phyloP scores from a whole-genome alignment of 164 flowering plant species.

The Vitis riparia region DNA sequence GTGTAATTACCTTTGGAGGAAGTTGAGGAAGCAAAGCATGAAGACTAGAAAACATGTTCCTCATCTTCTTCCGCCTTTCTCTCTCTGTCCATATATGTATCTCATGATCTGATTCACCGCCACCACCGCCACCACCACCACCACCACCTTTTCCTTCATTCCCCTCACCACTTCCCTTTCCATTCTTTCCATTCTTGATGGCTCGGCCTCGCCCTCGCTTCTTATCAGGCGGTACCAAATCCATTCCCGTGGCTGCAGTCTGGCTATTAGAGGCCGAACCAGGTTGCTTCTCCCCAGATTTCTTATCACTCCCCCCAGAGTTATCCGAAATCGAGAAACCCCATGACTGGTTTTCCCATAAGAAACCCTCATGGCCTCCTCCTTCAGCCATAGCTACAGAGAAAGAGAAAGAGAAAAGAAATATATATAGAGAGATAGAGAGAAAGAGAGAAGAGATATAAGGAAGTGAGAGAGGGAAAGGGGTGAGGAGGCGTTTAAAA shows the following conservation, averaged over 20 bases:
- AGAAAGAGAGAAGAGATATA: background rate
- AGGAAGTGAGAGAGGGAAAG: background rate
- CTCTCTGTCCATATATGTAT: conserved; percentile 86
- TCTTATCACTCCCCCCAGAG: conserved; percentile 20
- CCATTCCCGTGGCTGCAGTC: conserved; percentile 2
- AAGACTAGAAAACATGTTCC: conserved; percentile 75
- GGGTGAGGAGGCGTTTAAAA: conserved; percentile 25
- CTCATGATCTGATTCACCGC: conserved; percentile 59
- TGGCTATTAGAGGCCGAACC: conserved; percentile 17
- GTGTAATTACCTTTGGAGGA: conserved; percentile 64
- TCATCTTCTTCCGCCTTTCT: conserved; percentile 95
- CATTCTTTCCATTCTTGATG: conserved; percentile 8
- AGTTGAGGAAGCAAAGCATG: conserved; percentile 91
- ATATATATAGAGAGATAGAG: conserved; percentile 11
- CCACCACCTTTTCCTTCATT: conserved; percentile 13
- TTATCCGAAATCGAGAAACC: conserved; percentile 41
- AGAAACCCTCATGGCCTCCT: conserved; percentile 18
- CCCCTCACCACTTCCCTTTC: conserved; percentile 9
- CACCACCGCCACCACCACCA: background rate
- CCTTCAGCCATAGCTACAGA: conserved; percentile 28
- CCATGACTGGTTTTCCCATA: conserved; percentile 41
- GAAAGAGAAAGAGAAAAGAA: background rate
- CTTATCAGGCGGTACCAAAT: conserved; percentile 2
- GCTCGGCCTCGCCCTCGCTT: conserved; percentile 20
- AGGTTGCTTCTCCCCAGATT: background rate